Conservation (phyloP, 2,329 filamentous ascomycete species). For the Clarireedia hainanense region DNA sequence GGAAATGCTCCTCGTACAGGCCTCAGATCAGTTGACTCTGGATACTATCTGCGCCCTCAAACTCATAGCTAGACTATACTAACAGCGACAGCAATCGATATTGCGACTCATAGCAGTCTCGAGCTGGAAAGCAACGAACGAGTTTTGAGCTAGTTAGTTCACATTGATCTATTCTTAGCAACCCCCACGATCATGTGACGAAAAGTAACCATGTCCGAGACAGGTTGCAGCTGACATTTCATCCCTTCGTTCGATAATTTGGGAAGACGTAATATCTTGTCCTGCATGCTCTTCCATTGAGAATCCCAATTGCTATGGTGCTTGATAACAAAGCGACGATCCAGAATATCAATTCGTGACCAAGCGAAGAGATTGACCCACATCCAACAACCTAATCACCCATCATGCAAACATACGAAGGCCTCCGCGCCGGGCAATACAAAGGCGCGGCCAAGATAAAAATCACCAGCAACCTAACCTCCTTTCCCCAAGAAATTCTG, state of each 20-base stretch:
- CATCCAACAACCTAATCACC: not conserved
- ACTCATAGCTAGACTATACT: too few relatives aligned
- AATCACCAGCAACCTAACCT: constrained; percentile 19
- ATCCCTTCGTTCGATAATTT: not conserved
- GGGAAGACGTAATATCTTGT: not conserved
- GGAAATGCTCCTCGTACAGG: too few relatives aligned
- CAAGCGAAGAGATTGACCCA: not conserved
- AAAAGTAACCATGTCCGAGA: not conserved
- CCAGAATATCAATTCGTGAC: not conserved
- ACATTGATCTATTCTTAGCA: not conserved
- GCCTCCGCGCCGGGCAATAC: constrained; percentile 19
- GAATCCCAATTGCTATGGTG: too few relatives aligned
- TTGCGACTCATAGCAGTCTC: too few relatives aligned
- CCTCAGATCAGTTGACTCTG: too few relatives aligned
- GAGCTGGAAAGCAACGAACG: too few relatives aligned
- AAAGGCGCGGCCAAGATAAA: constrained; percentile 24
- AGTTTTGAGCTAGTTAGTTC: too few relatives aligned
- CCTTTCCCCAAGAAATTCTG: constrained; percentile 36
- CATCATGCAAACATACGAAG: constrained; percentile 20
- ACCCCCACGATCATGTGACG: not conserved
- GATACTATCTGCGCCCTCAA: too few relatives aligned
- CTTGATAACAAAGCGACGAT: too few relatives aligned
- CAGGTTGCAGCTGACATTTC: not conserved
- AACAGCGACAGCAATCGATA: too few relatives aligned
- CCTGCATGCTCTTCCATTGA: not conserved